Evolutionary conservation across 306 rosid species (phyloP), one percentile per base, ranked within the genome.

Genomic region (Gillenia trifoliata): DNA sequence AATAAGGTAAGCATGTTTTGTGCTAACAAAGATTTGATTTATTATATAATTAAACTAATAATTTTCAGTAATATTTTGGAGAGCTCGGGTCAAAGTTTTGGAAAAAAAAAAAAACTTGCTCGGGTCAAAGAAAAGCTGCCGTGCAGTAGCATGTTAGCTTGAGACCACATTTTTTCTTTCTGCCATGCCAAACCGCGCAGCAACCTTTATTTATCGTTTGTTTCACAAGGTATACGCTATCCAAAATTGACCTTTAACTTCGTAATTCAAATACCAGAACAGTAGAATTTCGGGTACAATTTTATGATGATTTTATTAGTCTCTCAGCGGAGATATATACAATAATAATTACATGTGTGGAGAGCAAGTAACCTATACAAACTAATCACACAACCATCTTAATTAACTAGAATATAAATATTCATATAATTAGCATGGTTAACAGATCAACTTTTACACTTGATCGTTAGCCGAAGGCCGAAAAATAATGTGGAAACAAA

Each of bases 61-160:
- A 20, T 15, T 52, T 55, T 56, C 15, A 56, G 28, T 56, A 8
- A 11, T 57, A 59, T 59, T 19, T 61, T 16, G 34, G 8, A 38
- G 8, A n/a, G n/a, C n/a, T n/a, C n/a, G n/a, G n/a, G n/a, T n/a
- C n/a, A n/a, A n/a, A n/a, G n/a, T n/a, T n/a, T n/a, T n/a, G n/a
- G n/a, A n/a, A n/a, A n/a, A n/a, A n/a, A n/a, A n/a, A n/a, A n/a
- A n/a, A n/a, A n/a, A n/a, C n/a, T n/a, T n/a, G n/a, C 25, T 12
- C 47, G 17, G 70, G 71, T 63, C 77, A 74, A 74, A 74, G 49
- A 30, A 49, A 63, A 64, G 47, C 49, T 13, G 10, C 62, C n/a
- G 16, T 8, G 23, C 33, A 74, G 6, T 43, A 23, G 22, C 30
- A 11, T 20, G 60, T 25, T 64, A 22, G 22, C 40, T 63, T 45